Base-by-base conservation (phyloP, 2,329 filamentous ascomycete species). In the Capronia americana region DNA sequence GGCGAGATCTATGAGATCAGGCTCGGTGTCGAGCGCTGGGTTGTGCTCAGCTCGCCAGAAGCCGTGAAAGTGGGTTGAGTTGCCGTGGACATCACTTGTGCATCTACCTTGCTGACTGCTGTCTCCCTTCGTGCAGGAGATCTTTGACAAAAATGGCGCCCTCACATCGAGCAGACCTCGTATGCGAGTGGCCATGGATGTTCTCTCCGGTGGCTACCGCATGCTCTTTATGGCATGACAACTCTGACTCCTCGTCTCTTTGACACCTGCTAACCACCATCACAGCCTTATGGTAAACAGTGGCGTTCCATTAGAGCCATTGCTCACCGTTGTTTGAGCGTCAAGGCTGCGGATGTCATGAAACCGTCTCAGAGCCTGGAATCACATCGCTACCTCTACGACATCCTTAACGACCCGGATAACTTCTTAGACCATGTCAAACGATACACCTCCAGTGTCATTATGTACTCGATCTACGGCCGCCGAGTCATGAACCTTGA, bases 1-100 rank as follows among this genome's bases (percentile, higher is more conserved):
- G 68, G 68, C 20, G 66, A 68, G 10, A 69, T 69, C 50, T 70
- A 70, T 54, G 58, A 61, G 20, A 54, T 70, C 10, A 56, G 50
- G 53, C 51, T 66, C 30, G 68, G 68, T 41, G 65, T 50, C 28
- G 56, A 70, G 54, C 59, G 63, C 28, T 64, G 62, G 63, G 57
- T 65, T 11, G 34, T 65, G 11, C 26, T 65, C 48, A 61, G 57
- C 50, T 65, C 57, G 10, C 63, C 63, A 14, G 57, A 61, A 50
- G 63, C 57, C 7, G 38, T 65, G 46, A 65, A 57, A 41, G 62
- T 64, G 32, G 23, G 56, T 44, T 23, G 8, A 14, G 3, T 23
- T 28, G 17, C n/a, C 26, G 20, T 11, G 23, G 30, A 38, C 2
- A 44, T 28, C 38, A 14, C 56, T 30, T 34, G 28, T n/a, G 12